A percentile compares a stretch with the other conserved stretches of the same genome.
Conservation (phyloP, 441 rosid genomes). For the Brassica balearica region DNA sequence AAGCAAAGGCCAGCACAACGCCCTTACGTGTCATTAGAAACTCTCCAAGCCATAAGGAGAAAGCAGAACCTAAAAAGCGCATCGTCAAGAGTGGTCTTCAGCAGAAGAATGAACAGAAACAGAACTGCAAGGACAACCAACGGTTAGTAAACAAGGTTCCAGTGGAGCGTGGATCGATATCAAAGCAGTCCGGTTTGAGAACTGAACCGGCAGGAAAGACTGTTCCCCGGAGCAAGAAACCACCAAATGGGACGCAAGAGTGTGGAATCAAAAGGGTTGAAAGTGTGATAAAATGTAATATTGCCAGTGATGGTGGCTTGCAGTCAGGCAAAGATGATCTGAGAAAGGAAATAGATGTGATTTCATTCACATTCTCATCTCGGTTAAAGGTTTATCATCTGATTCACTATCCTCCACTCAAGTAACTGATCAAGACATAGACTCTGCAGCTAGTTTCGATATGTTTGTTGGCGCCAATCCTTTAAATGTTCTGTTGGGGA, state of each 20-base stretch:
- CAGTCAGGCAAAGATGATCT: constrained; percentile 43
- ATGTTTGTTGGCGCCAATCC: constrained; percentile 61
- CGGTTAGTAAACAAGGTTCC: not conserved
- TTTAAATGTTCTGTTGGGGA: constrained; percentile 27
- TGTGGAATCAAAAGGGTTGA: constrained; percentile 49
- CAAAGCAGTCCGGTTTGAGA: constrained; percentile 13
- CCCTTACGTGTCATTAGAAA: constrained; percentile 35
- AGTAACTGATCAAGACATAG: constrained; percentile 41
- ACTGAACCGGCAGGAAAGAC: constrained; percentile 42
- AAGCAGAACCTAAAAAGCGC: constrained; percentile 46
- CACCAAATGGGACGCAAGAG: constrained; percentile 47
- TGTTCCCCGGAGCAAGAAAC: constrained; percentile 53
- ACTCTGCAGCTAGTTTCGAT: constrained; percentile 48
- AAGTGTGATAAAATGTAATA: constrained; percentile 53
- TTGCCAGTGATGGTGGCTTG: constrained; percentile 45
- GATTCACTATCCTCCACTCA: constrained; percentile 46
- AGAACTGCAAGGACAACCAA: constrained; percentile 57
- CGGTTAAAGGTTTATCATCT: constrained; percentile 54
- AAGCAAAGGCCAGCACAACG: constrained; percentile 51
- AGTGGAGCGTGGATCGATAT: not conserved
- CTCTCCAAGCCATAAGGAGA: constrained; percentile 53
- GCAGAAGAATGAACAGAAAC: constrained; percentile 84
- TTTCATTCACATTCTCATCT: constrained; percentile 26
- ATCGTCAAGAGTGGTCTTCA: constrained; percentile 52
- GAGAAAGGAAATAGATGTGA: constrained; percentile 70